Evolutionary conservation across 495 filamentous ascomycete genomes (phyloP), one percentile per base, ranked within the genome.

Genomic region (Glonium stellatum): DNA sequence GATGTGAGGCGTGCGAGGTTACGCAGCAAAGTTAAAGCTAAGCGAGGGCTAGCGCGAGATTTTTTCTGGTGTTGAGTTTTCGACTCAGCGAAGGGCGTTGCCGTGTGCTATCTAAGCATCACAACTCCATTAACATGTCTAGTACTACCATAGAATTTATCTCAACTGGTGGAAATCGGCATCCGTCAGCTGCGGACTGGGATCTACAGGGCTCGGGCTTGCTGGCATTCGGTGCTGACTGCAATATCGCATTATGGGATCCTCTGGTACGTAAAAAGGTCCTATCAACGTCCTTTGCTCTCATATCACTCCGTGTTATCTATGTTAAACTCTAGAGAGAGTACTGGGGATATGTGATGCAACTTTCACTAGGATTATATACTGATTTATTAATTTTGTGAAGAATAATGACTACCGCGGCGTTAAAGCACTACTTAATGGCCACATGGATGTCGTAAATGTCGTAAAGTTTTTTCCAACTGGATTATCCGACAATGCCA

Each of bases 181-280:
- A 97, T 63, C 87, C 93, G 25, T 84, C 84, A 15, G 89, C 88
- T 12, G 90, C 93, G 13, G 93, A 97, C 74, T 98, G 93, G 93
- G 82, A 90, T 68, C 68, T 76, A 6, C 74, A 83, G 27, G 62
- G 64, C 61, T 76, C 78, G 37, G 84, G 87, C 12, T 73, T 92
- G 55, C 79, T 97, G 39, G 95, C 92, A 47, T 98, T 88, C 74
- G 93, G 93, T 39, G 87, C 91, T 27, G 89, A 90, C 74, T 82
- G 82, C 59, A 93, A 92, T 75, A 78, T 97, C 59, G 93, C 91
- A 34, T 68, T 97, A 54, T 97, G 93, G 93, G 77, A 86, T 67
- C 90, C 93, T 49, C 69, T 81, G 70, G 90, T 95, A 84, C 63
- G 84, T 58, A 42, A 18, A 23, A 55, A 3, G 18, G 1, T 18